Evolutionary conservation across 2,329 filamentous ascomycete genomes (phyloP), one percentile per base, ranked within the genome.

Genomic region (Claviceps purpurea): DNA sequence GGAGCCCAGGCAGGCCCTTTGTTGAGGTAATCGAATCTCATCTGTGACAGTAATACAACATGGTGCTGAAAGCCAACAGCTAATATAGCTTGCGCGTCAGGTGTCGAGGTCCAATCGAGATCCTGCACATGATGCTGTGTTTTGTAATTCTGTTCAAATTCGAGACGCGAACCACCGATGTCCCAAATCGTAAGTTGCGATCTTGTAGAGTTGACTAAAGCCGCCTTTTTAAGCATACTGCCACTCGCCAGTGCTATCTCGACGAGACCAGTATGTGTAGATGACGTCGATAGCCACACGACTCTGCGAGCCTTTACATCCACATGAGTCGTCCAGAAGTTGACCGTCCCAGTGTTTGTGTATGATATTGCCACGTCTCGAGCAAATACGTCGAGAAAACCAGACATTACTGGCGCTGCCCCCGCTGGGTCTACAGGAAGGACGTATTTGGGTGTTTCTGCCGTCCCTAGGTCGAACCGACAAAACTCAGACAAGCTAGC

Each of bases 51-150:
- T 2, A 96, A 74, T 34, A 94, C 69, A 5, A 96, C 84, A 52
- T 85, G 81, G 57, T 90, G 87, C n/a, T 85, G 84, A 62, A 95
- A 95, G 0, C 90, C 89, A n/a, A 96, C 87, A 1, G 90, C 88
- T 20, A 96, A 73, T 52, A 96, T 89, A 1, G 87, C 91, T 62
- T 95, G 89, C 48, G 82, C 82, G 64, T 95, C 88, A 0, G 89
- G 89, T 0, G 90, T 95, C 3, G 87, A 91, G 1, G 89, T 91
- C 91, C 91, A 96, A 65, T 95, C 89, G 13, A 96, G 77, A 65
- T 95, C 90, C 56, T 85, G 82, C 42, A 96, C 89, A 5, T 76
- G 78, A 59, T 93, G 85, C 54, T 85, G 77, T 13, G 76, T 75
- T 57, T 84, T 77, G 57, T 89, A 93, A 34, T 81, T 76, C 60